These are phyloP conservation scores for Penicillium hordei DNA, from an alignment of 2,329 filamentous ascomycete genomes.

Conservation along the genomic window DNA sequence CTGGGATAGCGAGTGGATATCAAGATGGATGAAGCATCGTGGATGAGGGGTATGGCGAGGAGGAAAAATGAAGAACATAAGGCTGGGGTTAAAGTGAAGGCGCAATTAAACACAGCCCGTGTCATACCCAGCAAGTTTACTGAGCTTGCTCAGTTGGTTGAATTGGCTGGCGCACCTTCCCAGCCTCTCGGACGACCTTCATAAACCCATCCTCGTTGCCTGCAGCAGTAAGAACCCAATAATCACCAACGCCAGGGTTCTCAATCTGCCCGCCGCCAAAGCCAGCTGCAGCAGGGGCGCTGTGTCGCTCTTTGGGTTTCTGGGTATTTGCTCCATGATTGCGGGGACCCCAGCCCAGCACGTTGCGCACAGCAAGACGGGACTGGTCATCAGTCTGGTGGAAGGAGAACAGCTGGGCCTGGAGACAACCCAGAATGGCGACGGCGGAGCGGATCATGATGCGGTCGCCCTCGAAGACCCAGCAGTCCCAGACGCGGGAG, in stretches of 20 bases:
- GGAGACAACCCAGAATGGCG: slow-evolving; percentile 45
- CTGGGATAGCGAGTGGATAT: slow-evolving; percentile 7
- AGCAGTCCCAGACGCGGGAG: slow-evolving; percentile 61
- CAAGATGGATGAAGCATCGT: not conserved
- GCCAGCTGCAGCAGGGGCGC: slow-evolving; percentile 36
- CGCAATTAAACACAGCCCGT: not conserved
- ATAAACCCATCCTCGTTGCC: slow-evolving; percentile 46
- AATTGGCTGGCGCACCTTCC: slow-evolving; percentile 36
- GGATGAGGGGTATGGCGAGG: not conserved
- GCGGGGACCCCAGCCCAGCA: slow-evolving; percentile 41
- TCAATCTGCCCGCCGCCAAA: slow-evolving; percentile 39
- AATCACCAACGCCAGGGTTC: slow-evolving; percentile 40
- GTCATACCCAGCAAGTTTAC: not conserved
- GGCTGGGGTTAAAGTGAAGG: not conserved
- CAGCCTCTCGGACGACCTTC: slow-evolving; percentile 44
- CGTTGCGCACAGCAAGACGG: slow-evolving; percentile 33
- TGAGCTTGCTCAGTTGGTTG: slow-evolving; percentile 18
- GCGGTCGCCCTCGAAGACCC: slow-evolving; percentile 60
- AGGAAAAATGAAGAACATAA: not conserved
- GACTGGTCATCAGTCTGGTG: slow-evolving; percentile 39
- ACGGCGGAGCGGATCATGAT: slow-evolving; percentile 48
- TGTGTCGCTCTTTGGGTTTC: slow-evolving; percentile 38
- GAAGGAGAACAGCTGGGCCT: slow-evolving; percentile 44
- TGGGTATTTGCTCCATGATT: slow-evolving; percentile 29
- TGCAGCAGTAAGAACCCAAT: slow-evolving; percentile 42